These are phyloP conservation scores for Ganoderma sinense DNA, from an alignment of 1,284 basidiomycete genomes.

Conservation along the genomic window DNA sequence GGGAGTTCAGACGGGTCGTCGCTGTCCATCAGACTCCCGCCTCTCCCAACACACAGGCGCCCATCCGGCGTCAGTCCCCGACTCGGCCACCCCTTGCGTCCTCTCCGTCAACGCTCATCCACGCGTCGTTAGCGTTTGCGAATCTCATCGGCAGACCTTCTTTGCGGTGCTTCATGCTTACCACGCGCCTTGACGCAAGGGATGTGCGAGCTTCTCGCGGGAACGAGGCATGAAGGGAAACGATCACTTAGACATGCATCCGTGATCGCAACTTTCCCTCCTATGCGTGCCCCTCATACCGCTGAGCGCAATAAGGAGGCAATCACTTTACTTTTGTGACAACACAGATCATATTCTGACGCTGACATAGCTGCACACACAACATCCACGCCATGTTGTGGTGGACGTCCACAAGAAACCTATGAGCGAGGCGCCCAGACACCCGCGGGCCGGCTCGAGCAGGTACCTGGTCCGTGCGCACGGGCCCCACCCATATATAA, in stretches of 20 bases:
- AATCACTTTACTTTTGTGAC: neutral
- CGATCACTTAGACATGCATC: neutral
- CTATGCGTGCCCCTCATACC: neutral
- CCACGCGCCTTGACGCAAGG: neutral
- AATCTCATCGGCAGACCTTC: conserved; percentile 12
- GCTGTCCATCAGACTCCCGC: conserved; percentile 21
- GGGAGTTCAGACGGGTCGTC: conserved; percentile 15
- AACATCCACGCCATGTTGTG: neutral
- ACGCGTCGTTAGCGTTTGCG: conserved; percentile 2
- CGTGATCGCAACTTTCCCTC: neutral
- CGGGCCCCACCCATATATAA: conserved; percentile 25
- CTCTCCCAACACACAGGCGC: conserved; percentile 11
- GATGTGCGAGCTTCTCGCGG: conserved; percentile 2
- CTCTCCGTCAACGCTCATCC: conserved; percentile 4
- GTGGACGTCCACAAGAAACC: neutral
- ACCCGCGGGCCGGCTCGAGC: conserved; percentile 19
- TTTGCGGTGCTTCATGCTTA: conserved; percentile 23
- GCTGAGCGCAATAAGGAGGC: neutral
- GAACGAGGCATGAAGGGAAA: neutral
- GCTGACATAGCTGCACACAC: neutral
- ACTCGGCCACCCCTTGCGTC: too few relatives aligned
- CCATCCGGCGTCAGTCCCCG: neutral
- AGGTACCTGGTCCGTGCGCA: conserved; percentile 30
- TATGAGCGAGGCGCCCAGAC: neutral
- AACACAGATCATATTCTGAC: neutral